A percentile compares a stretch with the other conserved stretches of the same genome.
These are phyloP conservation scores for Neoarthrinium moseri DNA, from an alignment of 2,329 filamentous ascomycete genomes.

Conservation along the genomic window DNA sequence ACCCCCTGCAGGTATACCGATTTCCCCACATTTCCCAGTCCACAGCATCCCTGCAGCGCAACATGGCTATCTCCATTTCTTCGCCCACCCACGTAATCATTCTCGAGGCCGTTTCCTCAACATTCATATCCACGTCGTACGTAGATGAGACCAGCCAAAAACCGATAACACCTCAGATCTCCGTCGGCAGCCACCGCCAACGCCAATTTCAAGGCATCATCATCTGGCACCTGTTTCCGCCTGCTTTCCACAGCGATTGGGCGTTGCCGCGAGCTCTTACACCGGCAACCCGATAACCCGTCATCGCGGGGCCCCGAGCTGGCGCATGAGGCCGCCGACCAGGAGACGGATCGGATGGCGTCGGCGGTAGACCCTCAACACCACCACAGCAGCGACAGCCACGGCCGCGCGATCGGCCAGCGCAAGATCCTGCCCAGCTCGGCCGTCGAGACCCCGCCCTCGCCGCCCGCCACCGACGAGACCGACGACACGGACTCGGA, in stretches of 20 bases:
- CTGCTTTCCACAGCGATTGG: too few relatives aligned
- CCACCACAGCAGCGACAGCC: neutral
- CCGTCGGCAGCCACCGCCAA: neutral
- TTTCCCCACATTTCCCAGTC: neutral
- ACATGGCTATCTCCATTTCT: neutral
- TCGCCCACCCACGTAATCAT: neutral
- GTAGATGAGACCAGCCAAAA: too few relatives aligned
- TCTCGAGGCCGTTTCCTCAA: neutral
- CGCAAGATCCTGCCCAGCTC: constrained; percentile 1
- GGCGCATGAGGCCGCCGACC: neutral
- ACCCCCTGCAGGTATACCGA: neutral
- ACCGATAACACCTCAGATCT: too few relatives aligned
- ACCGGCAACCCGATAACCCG: neutral
- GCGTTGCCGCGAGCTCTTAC: too few relatives aligned
- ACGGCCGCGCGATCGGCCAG: neutral
- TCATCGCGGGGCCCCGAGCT: neutral
- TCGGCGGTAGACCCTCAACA: neutral
- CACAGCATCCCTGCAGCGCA: neutral
- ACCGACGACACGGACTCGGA: constrained; percentile 18
- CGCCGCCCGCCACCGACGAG: constrained; percentile 5
- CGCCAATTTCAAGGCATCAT: neutral
- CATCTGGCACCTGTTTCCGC: too few relatives aligned
- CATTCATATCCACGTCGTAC: neutral
- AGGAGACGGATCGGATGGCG: neutral
- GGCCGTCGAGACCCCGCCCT: constrained; percentile 10